Percentiles rank a stretch among this genome's conserved stretches.
Evolutionary conservation across 2,329 filamentous ascomycete genomes (phyloP).

Genomic region (Hirsutella rhossiliensis): DNA sequence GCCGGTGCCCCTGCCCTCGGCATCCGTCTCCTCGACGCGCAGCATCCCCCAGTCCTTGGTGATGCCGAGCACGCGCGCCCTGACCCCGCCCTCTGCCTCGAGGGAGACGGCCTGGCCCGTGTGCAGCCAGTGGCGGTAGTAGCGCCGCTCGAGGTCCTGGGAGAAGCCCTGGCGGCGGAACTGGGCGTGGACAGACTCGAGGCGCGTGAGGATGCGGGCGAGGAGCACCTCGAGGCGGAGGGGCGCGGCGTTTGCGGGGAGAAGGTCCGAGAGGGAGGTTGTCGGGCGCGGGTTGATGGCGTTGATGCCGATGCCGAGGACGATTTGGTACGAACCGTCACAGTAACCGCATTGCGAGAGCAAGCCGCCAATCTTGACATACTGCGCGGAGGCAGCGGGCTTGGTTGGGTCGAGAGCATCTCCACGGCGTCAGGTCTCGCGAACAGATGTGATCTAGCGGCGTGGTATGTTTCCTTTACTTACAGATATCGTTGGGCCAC

Average conservation of each 20-base stretch:
- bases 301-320: constrained; percentile 82
- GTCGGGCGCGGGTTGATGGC: constrained; percentile 75
- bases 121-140: constrained; percentile 82
- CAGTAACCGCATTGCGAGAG: constrained; percentile 80
- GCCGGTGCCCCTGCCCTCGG: constrained; percentile 61
- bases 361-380: constrained; percentile 89
- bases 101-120: constrained; percentile 59
- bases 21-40: constrained; percentile 69
- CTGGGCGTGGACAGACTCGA: constrained; percentile 64
- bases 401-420: constrained; percentile 54
- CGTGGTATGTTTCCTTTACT: too few relatives aligned
- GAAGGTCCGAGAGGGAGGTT: constrained; percentile 68
- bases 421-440: constrained; percentile 11
- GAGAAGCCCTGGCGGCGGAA: constrained; percentile 72
- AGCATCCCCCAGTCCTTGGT: constrained; percentile 86
- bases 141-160: constrained; percentile 56
- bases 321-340: constrained; percentile 65
- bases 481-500: constrained; percentile 94
- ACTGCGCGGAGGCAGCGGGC: constrained; percentile 33
- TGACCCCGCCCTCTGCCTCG: constrained; percentile 65
- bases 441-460: too few relatives aligned
- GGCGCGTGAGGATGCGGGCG: constrained; percentile 63
- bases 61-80: constrained; percentile 73
- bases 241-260: constrained; percentile 36
- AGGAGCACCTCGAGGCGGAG: constrained; percentile 71